Base-by-base conservation (phyloP, 768 basidiomycete species). In the Tylopilus plumbeoviolaceoides region DNA sequence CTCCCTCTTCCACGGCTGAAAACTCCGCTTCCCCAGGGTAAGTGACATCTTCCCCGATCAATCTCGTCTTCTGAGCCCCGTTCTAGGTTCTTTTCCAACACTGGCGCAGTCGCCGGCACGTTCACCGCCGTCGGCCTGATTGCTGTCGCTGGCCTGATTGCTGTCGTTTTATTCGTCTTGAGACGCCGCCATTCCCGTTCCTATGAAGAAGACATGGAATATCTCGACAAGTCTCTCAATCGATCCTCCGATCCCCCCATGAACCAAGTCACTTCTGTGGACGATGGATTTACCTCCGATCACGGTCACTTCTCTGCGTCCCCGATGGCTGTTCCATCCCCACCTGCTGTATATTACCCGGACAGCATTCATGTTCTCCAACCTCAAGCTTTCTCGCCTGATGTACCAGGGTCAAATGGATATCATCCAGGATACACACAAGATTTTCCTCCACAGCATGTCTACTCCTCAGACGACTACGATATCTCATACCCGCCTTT, bases 31-130 rank as follows among this genome's bases (percentile, higher is more conserved):
- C 67, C 36, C 50, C 57, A 12, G 47, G 63, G 65, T 71, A 50
- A 21, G 63, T 54, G 18, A 11, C 12, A 1, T 1, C 35, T 17
- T 15, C 27, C 7, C 12, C 4, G 0, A 7, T 4, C 27, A 23
- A 23, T 10, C 14, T 3, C 38, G 2, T 5, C 14, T 4, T 3
- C 28, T 57, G 40, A 58, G 1, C 31, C 36, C 27, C 23, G 1
- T 40, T 18, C 21, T 48, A 79, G 79, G 53, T 80, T 80, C 70
- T 73, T 78, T 57, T 56, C 69, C 43, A 73, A 77, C 57, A 76
- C 71, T 47, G 74, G 70, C 33, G 79, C 76, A 0, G 75, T 78
- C 18, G 79, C 74, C 0, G 75, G 72, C 38, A 73, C 72, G 0
- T 80, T 79, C 54, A 68, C 73, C 38, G 66, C 71, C 51, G 68